A percentile compares a stretch with the other conserved stretches of the same genome.
Conservation (phyloP, 768 basidiomycete genomes). For the Lactarius hatsudake region DNA sequence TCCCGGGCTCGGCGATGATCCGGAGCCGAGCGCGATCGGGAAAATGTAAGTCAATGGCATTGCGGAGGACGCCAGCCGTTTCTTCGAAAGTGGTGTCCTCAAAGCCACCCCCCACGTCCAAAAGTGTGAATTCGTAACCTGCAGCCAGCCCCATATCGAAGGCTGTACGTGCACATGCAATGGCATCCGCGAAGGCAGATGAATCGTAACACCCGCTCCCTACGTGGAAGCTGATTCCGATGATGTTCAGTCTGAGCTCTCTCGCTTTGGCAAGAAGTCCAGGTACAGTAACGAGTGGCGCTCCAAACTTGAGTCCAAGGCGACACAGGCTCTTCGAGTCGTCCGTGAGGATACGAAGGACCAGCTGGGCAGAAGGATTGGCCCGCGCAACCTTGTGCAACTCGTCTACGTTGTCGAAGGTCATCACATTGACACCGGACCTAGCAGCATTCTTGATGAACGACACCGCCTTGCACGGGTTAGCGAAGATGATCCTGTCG, state of each 20-base stretch:
- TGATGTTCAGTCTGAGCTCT: slow-evolving; percentile 76
- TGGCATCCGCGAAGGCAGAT: slow-evolving; percentile 83
- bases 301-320: slow-evolving; percentile 96
- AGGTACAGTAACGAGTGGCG: slow-evolving; percentile 76
- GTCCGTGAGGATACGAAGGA: slow-evolving; percentile 96
- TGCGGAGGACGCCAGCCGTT: slow-evolving; percentile 66
- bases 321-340: slow-evolving; percentile 93
- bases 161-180: slow-evolving; percentile 73
- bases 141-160: slow-evolving; percentile 84
- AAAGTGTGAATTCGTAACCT: slow-evolving; percentile 78
- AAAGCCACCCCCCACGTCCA: slow-evolving; percentile 97
- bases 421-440: slow-evolving; percentile 86
- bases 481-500: slow-evolving; percentile 90
- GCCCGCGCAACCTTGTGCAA: slow-evolving; percentile 85
- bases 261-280: slow-evolving; percentile 74
- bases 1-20: slow-evolving; percentile 93
- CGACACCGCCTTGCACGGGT: slow-evolving; percentile 96
- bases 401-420: slow-evolving; percentile 97
- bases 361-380: slow-evolving; percentile 79
- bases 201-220: slow-evolving; percentile 97
- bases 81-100: slow-evolving; percentile 83
- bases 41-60: slow-evolving; percentile 76
- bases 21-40: slow-evolving; percentile 65
- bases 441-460: slow-evolving; percentile 86
- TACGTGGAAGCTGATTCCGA: slow-evolving; percentile 97